Evolutionary conservation across 2,329 filamentous ascomycete species (phyloP).

Genomic region (Raffaelea ambrosiae): DNA sequence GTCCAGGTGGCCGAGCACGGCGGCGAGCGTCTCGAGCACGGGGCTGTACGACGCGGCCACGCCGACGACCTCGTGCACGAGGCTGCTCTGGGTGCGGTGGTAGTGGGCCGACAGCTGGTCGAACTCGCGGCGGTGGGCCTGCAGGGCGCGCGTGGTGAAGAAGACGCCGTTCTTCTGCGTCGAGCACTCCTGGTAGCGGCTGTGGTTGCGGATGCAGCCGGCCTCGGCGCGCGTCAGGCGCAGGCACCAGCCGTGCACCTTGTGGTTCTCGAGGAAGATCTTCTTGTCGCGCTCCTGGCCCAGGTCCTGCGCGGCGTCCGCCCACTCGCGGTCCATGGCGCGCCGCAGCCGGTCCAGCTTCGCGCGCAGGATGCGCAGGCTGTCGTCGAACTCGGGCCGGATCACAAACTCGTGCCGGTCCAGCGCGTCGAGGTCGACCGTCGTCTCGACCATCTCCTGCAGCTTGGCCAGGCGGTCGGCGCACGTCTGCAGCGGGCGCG

Average conservation of each 20-base stretch:
- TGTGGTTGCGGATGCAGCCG: conserved; percentile 85
- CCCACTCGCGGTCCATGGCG: conserved; percentile 78
- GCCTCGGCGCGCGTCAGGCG: conserved; percentile 86
- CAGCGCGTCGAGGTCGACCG: conserved; percentile 87
- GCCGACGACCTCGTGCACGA: conserved; percentile 85
- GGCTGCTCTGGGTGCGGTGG: conserved; percentile 83
- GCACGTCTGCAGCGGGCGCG: conserved; percentile 67
- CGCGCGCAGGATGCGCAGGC: conserved; percentile 76
- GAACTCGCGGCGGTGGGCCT: conserved; percentile 76
- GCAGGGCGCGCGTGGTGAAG: conserved; percentile 81
- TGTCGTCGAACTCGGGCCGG: conserved; percentile 95
- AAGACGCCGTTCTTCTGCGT: conserved; percentile 99
- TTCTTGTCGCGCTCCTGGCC: conserved; percentile 96
- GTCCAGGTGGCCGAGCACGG: conserved; percentile 84
- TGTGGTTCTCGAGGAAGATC: conserved; percentile 93
- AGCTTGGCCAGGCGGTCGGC: conserved; percentile 75
- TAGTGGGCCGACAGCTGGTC: conserved; percentile 93
- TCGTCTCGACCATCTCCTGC: conserved; percentile 97
- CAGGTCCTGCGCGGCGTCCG: conserved; percentile 67
- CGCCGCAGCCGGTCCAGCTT: conserved; percentile 77
- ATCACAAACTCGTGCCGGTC: conserved; percentile 98
- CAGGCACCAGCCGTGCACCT: conserved; percentile 94
- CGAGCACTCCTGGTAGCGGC: conserved; percentile 84
- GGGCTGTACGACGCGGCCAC: conserved; percentile 94
- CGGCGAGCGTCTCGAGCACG: conserved; percentile 81